These are phyloP conservation scores for Kregervanrija delftensis DNA, from an alignment of 805 yeast species.

Conservation along the genomic window DNA sequence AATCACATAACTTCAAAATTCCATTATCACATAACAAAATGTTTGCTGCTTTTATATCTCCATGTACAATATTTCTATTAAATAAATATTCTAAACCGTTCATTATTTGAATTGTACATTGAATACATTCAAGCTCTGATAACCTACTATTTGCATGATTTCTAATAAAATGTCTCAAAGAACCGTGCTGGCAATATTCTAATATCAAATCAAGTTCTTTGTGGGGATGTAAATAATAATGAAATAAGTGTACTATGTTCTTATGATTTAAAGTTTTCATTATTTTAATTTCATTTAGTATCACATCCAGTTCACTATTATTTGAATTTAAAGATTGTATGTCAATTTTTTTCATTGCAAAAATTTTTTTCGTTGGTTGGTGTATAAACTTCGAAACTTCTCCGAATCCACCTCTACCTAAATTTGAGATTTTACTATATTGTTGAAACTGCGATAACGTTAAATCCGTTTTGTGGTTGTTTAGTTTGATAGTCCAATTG, in stretches of 20 bases:
- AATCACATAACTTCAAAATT: conserved; percentile 64
- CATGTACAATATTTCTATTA: conserved; percentile 66
- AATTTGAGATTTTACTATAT: neutral
- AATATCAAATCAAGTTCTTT: conserved; percentile 50
- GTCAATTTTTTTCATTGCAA: conserved; percentile 22
- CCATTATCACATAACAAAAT: conserved; percentile 47
- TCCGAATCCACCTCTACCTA: conserved; percentile 93
- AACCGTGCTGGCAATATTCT: conserved; percentile 63
- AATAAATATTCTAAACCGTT: conserved; percentile 60
- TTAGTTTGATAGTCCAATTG: too few relatives aligned
- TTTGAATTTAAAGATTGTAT: conserved; percentile 2
- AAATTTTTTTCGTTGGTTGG: conserved; percentile 6
- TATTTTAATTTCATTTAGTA: conserved; percentile 62
- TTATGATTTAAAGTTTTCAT: conserved; percentile 59
- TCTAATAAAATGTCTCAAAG: conserved; percentile 40
- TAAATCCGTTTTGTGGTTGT: too few relatives aligned
- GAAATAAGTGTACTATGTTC: conserved; percentile 62
- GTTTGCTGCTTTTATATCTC: conserved; percentile 76
- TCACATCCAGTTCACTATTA: neutral
- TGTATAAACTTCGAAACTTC: conserved; percentile 49
- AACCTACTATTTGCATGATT: conserved; percentile 46
- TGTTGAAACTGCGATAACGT: too few relatives aligned
- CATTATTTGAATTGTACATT: conserved; percentile 47
- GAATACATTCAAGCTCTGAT: conserved; percentile 45
- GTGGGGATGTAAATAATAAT: conserved; percentile 48